Evolutionary conservation across 2,329 filamentous ascomycete species (phyloP), one percentile per base, ranked within the genome.

Genomic region (Trichoderma oligosporum): DNA sequence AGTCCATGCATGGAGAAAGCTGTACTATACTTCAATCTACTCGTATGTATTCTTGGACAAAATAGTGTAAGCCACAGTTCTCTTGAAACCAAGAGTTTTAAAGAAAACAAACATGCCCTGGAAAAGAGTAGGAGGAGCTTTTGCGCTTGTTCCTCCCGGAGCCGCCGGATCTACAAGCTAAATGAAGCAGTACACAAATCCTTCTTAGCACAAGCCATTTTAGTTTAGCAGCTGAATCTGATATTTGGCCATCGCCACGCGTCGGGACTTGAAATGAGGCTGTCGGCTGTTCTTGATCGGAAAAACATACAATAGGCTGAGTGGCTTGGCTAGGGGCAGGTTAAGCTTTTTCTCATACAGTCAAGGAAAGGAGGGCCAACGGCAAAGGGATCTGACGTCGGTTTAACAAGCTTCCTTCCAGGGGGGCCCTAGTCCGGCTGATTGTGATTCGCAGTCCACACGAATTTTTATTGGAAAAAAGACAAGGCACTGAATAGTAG

Each of bases 381-480:
- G 44, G 54, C 54, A 39, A n/a, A 57, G 45, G 35, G 54, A 49
- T 57, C 54, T 57, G 54, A 57, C 54, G 38, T 57, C 54, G 36
- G 25, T 31, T 22, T 51, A 31, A 33, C 35, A 35, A 55, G 51
- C 39, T 41, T 42, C 36, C 24, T 55, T 45, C 51, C 25, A 38
- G 42, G 51, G 51, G 35, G 29, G 22, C 29, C 51, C 54, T 36
- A 39, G 53, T 56, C 24, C 9, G 22, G 20, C 9, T 47, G 36
- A 16, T 18, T 16, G 7, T 39, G 36, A 39, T 14, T 35, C n/a
- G n/a, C n/a, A n/a, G n/a, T n/a, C n/a, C n/a, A n/a, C n/a, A n/a
- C n/a, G n/a, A n/a, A n/a, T n/a, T n/a, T n/a, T n/a, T n/a, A n/a
- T n/a, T n/a, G n/a, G n/a, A n/a, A n/a, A n/a, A n/a, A n/a, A n/a